A percentile compares a stretch with the other conserved stretches of the same genome.
These are phyloP conservation scores for Boletellus sp. DNA, from an alignment of 768 basidiomycete genomes.

Conservation along the genomic window DNA sequence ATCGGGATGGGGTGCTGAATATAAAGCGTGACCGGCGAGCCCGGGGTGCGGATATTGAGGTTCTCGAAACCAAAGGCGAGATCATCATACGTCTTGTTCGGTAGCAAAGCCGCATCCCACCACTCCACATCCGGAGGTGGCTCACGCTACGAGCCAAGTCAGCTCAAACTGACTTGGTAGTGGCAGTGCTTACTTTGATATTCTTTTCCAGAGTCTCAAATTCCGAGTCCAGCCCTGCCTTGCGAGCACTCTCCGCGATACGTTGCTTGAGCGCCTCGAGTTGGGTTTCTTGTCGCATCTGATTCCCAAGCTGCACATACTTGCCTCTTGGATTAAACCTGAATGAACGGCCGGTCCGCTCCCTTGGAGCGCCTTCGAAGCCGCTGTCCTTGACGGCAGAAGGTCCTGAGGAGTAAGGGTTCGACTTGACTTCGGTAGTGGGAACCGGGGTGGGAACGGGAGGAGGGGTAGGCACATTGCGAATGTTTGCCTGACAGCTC, in stretches of 20 bases:
- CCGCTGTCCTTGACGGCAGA: slow-evolving; percentile 52
- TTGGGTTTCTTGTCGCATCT: slow-evolving; percentile 69
- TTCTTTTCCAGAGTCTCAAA: slow-evolving; percentile 87
- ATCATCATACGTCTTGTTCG: slow-evolving; percentile 77
- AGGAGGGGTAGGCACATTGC: slow-evolving; percentile 66
- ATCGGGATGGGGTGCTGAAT: slow-evolving; percentile 98
- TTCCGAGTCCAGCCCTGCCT: slow-evolving; percentile 93
- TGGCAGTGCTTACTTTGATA: slow-evolving; percentile 58
- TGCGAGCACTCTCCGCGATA: slow-evolving; percentile 88
- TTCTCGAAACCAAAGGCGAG: slow-evolving; percentile 51
- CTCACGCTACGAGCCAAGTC: slow-evolving; percentile 51
- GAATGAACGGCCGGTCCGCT: slow-evolving; percentile 66
- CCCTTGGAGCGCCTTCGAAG: slow-evolving; percentile 72
- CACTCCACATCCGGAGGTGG: slow-evolving; percentile 91
- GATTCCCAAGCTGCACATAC: slow-evolving; percentile 71
- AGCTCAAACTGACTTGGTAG: neutral
- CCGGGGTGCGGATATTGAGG: slow-evolving; percentile 59
- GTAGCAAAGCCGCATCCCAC: slow-evolving; percentile 92
- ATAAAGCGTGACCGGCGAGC: slow-evolving; percentile 83
- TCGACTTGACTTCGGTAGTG: slow-evolving; percentile 46
- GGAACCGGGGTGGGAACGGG: slow-evolving; percentile 37
- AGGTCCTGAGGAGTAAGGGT: slow-evolving; percentile 69
- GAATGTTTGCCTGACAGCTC: slow-evolving; percentile 60
- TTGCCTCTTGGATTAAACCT: slow-evolving; percentile 93
- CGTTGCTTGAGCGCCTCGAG: slow-evolving; percentile 89